Evolutionary conservation across 2,329 filamentous ascomycete genomes (phyloP), one percentile per base, ranked within the genome.

Genomic region (Aspergillus intermedius): DNA sequence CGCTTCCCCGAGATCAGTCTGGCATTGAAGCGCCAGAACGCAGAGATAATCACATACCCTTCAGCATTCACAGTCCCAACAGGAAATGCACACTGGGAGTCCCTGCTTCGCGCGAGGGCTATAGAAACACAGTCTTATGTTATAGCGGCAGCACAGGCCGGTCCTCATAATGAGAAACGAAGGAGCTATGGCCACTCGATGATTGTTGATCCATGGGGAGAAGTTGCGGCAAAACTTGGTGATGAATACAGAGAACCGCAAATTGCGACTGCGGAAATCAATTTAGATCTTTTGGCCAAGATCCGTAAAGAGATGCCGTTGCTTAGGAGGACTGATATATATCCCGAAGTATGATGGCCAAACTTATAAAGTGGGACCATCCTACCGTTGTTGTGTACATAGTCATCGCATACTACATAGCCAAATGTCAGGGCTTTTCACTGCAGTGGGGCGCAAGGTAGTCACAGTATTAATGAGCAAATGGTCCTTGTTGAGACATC

Each of bases 101-200:
- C 81, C 2, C 72, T 97, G 5, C 74, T 96, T 12, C 77, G 87
- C 23, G 83, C 88, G 3, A 77, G 91, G 42, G 91, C 91, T 8
- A 88, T 96, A 51, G 91, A 96, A 74, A 89, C 86, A 15, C 87
- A 96, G 70, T 82, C 83, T 48, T 97, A 88, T 74, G 84, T 96
- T 2, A 74, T 96, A 52, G 91, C 91, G 8, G 84, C 91, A 1
- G 91, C 90, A 35, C 91, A 96, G 68, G 79, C 81, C 19, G 91
- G 90, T 1, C 67, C 74, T 34, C 89, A 86, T 63, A 90, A 89
- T 58, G 80, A 82, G 53, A 88, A 83, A 68, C 76, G 91, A 49
- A 78, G 80, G 23, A 94, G 88, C 68, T 95, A 93, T 70, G 91
- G 91, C 0, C 85, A 88, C 64, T 88, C 86, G 58, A 82, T 95